Evolutionary conservation across 2,329 filamentous ascomycete species (phyloP).

Genomic region (Fusarium odoratissimum): DNA sequence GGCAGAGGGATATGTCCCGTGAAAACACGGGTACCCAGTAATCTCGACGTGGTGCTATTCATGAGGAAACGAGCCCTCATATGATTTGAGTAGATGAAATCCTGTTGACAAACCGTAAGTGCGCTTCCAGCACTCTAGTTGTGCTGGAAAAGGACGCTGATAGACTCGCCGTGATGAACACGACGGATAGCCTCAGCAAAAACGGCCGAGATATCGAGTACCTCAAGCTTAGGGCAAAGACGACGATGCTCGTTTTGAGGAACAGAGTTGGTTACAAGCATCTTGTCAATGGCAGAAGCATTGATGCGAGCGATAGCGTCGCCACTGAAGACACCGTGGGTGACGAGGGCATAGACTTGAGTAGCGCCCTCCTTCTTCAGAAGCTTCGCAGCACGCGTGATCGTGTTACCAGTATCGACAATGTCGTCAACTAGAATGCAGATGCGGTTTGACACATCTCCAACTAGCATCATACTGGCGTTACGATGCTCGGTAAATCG

Average conservation of each 20-base stretch:
- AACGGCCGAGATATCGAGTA: slow-evolving; percentile 87
- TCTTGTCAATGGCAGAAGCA: slow-evolving; percentile 89
- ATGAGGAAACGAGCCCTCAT: slow-evolving; percentile 13
- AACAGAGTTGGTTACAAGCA: slow-evolving; percentile 95
- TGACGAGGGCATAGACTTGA: slow-evolving; percentile 90
- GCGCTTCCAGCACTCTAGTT: slow-evolving; percentile 29
- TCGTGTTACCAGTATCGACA: slow-evolving; percentile 96
- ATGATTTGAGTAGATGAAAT: slow-evolving; percentile 18
- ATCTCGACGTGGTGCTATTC: slow-evolving; percentile 11
- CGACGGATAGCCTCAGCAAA: slow-evolving; percentile 96
- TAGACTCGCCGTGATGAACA: slow-evolving; percentile 97
- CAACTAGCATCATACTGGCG: slow-evolving; percentile 95
- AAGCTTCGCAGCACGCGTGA: slow-evolving; percentile 95
- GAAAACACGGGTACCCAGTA: slow-evolving; percentile 7
- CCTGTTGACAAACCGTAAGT: slow-evolving; percentile 28
- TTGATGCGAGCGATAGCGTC: slow-evolving; percentile 96
- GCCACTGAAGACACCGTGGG: slow-evolving; percentile 93
- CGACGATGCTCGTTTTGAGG: slow-evolving; percentile 85
- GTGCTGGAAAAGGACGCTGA: slow-evolving; percentile 85
- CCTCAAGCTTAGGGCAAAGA: slow-evolving; percentile 87
- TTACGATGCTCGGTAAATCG: slow-evolving; percentile 90
- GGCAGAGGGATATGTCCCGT: slow-evolving; percentile 9
- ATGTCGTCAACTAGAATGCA: slow-evolving; percentile 95
- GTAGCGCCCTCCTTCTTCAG: slow-evolving; percentile 95
- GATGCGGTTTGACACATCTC: slow-evolving; percentile 81